Percentiles rank a stretch among this genome's conserved stretches.
Evolutionary conservation across 176 grass and related monocot genomes (phyloP).

Genomic region (Carex littledalei): DNA sequence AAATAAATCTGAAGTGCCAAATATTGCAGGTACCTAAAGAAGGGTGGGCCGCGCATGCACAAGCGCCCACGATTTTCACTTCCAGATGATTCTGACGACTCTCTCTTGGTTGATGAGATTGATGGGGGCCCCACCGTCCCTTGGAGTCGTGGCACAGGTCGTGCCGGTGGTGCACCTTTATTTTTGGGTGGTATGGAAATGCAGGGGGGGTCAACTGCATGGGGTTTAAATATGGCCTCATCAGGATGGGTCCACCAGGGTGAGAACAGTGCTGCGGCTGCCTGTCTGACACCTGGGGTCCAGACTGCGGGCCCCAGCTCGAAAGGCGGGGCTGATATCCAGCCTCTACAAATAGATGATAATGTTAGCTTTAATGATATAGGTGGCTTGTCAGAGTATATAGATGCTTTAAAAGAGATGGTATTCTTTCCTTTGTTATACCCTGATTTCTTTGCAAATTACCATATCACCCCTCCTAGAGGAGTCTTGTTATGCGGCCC

Average conservation of each 20-base stretch:
- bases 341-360: slow-evolving; percentile 87
- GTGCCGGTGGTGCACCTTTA: slow-evolving; percentile 62
- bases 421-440: slow-evolving; percentile 96
- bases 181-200: slow-evolving; percentile 84
- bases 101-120: slow-evolving; percentile 92
- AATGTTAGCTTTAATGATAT: slow-evolving; percentile 97
- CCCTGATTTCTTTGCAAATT: slow-evolving; percentile 99
- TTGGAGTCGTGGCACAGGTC: slow-evolving; percentile 65
- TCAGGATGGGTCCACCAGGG: slow-evolving; percentile 96
- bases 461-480: slow-evolving; percentile 96
- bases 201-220: slow-evolving; percentile 62
- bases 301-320: slow-evolving; percentile 99
- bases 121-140: slow-evolving; percentile 72
- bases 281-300: slow-evolving; percentile 47
- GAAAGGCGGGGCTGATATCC: slow-evolving; percentile 98
- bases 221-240: slow-evolving; percentile 90
- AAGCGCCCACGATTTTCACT: slow-evolving; percentile 63
- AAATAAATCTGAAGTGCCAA: slow-evolving; percentile 36
- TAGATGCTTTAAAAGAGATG: slow-evolving; percentile 98
- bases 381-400: slow-evolving; percentile 87
- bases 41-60: slow-evolving; percentile 82
- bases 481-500: slow-evolving; percentile 97
- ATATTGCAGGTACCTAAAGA: slow-evolving; percentile 76
- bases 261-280: slow-evolving; percentile 40
- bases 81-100: slow-evolving; percentile 98